Evolutionary conservation across 306 rosid genomes (phyloP).

Genomic region (Malus asiatica): DNA sequence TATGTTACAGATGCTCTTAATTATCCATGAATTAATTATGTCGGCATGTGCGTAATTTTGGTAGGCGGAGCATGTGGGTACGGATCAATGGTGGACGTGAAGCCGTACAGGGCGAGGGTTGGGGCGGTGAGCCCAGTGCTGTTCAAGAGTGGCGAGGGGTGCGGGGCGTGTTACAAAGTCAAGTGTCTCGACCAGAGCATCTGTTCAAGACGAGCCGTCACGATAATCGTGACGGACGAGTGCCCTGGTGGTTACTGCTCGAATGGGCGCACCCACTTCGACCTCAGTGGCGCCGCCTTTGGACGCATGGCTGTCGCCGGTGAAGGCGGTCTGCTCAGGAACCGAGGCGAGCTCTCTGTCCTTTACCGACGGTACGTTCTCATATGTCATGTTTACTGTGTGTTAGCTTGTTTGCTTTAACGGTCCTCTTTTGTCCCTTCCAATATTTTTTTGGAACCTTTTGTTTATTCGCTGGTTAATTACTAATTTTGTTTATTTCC

Average conservation of each 20-base stretch:
- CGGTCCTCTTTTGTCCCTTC: not conserved
- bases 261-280: slow-evolving; percentile 63
- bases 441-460: not conserved
- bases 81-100: slow-evolving; percentile 70
- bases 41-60: not conserved
- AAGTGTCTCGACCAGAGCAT: slow-evolving; percentile 62
- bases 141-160: slow-evolving; percentile 78
- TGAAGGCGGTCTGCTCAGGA: slow-evolving; percentile 51
- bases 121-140: slow-evolving; percentile 75
- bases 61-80: slow-evolving; percentile 96
- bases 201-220: slow-evolving; percentile 74
- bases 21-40: not conserved
- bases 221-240: slow-evolving; percentile 74
- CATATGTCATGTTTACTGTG: not conserved
- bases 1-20: not conserved
- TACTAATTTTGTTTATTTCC: not conserved
- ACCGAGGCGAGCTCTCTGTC: slow-evolving; percentile 63
- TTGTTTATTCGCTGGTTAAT: not conserved
- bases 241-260: slow-evolving; percentile 74
- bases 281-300: slow-evolving; percentile 88
- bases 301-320: slow-evolving; percentile 79
- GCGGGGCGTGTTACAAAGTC: slow-evolving; percentile 87
- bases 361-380: slow-evolving; percentile 51
- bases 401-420: not conserved
- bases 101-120: slow-evolving; percentile 77